Base-by-base conservation (phyloP, 306 rosid species). In the Prinsepia uniflora region DNA sequence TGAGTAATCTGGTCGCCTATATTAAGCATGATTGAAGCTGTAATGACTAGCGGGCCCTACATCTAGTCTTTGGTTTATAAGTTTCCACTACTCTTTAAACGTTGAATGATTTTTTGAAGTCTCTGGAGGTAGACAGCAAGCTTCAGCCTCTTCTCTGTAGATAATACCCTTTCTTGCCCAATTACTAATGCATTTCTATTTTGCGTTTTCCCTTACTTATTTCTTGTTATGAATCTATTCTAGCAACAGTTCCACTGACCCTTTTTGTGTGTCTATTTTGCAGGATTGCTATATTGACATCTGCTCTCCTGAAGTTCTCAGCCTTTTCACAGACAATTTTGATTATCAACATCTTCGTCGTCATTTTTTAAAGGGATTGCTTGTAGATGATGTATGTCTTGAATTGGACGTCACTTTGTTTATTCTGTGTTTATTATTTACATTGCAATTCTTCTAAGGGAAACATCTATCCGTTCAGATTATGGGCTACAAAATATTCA, bases 301-400 rank as follows among this genome's bases (percentile, higher is more conserved):
- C 68, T 95, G 99, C 78, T 87, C 97, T 36, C 96, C 90, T 7
- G 99, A 95, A 86, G 99, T 95, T 81, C 99, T 95, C 56, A 89
- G 93, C 83, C 88, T 91, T 72, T 95, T 95, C 75, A 91, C 96
- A 0, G 99, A 95, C 86, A 95, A 95, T 77, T 95, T 95, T 81
- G 99, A 95, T 81, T 95, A 91, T 79, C 99, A 95, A 84, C 99
- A 95, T 84, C 79, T 95, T 15, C 92, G 99, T 41, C 97, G 99
- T 48, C 93, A 95, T 86, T 95, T 95, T 80, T 90, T 95, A 57
- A 95, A 95, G 90, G 99, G 96, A 52, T 79, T 95, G 90, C 99
- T 95, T 61, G 46, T 89, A 76, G 99, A 95, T 74, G 99, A 95
- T 80, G 99, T 91, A 87, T 17, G 86, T 82, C 19, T 84, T 63